These are phyloP conservation scores for Avena atlantica DNA, from an alignment of 176 grass and related monocot species.

Conservation along the genomic window DNA sequence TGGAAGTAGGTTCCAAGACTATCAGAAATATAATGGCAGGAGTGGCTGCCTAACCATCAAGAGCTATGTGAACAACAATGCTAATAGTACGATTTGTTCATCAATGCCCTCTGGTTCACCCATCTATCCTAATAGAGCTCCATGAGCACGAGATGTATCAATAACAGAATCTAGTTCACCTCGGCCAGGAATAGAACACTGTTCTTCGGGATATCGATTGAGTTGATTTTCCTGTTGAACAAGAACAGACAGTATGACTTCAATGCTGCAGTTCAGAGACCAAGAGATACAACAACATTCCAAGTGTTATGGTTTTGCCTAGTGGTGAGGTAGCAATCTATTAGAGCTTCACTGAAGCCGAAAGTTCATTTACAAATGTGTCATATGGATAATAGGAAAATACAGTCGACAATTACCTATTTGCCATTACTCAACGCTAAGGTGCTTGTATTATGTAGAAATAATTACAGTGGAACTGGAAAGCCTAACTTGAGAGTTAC, in stretches of 20 bases:
- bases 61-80: not conserved
- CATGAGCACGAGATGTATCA: not conserved
- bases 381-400: slow-evolving; percentile 6
- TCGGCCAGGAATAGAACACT: slow-evolving; percentile 13
- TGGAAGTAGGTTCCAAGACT: slow-evolving; percentile 1
- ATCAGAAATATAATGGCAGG: slow-evolving; percentile 14
- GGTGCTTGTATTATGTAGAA: not conserved
- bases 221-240: slow-evolving; percentile 20
- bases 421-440: slow-evolving; percentile 17
- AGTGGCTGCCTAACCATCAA: not conserved
- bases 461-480: not conserved
- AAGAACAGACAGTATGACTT: slow-evolving; percentile 17
- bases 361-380: slow-evolving; percentile 26
- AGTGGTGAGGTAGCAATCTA: slow-evolving; percentile 31
- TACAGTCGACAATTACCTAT: slow-evolving; percentile 17
- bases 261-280: slow-evolving; percentile 22
- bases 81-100: not conserved
- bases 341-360: slow-evolving; percentile 16
- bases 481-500: slow-evolving; percentile 31
- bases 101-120: slow-evolving; percentile 15
- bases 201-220: not conserved
- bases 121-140: not conserved
- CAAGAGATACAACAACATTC: not conserved
- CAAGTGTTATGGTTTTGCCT: not conserved
- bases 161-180: slow-evolving; percentile 3